Conservation (phyloP, 2,329 filamentous ascomycete species). For the Cytospora chrysosperma region DNA sequence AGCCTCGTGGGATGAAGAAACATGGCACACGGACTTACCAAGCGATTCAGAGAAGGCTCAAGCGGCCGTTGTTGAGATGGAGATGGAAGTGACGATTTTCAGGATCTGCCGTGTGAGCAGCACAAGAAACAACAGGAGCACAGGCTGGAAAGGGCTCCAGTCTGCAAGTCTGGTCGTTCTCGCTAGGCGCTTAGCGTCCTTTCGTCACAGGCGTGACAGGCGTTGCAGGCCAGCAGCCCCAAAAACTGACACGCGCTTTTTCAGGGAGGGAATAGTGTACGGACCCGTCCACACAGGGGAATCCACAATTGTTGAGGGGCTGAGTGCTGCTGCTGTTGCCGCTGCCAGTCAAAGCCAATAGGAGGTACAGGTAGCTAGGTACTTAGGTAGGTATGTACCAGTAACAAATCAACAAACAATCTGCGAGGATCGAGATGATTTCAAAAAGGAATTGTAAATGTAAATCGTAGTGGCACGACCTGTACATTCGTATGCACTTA, state of each 20-base stretch:
- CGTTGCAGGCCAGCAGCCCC: not conserved
- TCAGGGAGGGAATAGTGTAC: no score
- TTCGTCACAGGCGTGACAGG: not conserved
- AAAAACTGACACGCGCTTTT: not conserved
- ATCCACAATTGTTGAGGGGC: not conserved
- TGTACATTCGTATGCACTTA: no score
- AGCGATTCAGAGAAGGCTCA: constrained; percentile 13
- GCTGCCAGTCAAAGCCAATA: no score
- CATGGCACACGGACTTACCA: constrained; percentile 15
- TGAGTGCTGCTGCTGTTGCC: no score
- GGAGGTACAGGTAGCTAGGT: no score
- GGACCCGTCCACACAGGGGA: not conserved
- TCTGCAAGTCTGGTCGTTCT: not conserved
- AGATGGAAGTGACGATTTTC: constrained; percentile 18
- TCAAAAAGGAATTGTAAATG: no score
- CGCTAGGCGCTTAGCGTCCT: constrained; percentile 11
- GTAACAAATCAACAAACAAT: no score
- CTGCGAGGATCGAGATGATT: no score
- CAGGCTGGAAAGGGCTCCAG: not conserved
- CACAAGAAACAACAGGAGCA: not conserved
- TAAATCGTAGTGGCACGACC: no score
- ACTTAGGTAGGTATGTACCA: no score
- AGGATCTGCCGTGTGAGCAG: constrained; percentile 12
- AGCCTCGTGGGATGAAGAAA: not conserved
- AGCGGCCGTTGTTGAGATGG: constrained; percentile 18